phyloP scores from a whole-genome alignment of 345 rosid genomes.

The Abelmoschus esculentus region DNA sequence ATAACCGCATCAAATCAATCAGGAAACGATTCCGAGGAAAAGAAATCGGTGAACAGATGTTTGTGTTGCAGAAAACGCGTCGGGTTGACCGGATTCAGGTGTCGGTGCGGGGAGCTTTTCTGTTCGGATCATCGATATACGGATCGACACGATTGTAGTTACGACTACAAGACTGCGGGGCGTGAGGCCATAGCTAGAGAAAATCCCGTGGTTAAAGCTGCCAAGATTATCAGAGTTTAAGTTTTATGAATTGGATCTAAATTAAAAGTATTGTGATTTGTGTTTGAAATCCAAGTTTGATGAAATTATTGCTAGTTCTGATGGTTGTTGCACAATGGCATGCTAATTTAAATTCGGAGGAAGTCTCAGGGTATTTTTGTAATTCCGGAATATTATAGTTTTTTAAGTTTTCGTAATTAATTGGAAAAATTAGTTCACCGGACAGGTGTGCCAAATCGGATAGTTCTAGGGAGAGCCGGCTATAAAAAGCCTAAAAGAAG shows the following conservation, averaged over 20 bases:
- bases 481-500: too few relatives aligned
- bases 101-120: slow-evolving; percentile 92
- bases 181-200: slow-evolving; percentile 90
- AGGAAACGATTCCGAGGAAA: slow-evolving; percentile 29
- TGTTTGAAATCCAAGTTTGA: background rate
- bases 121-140: slow-evolving; percentile 93
- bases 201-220: slow-evolving; percentile 93
- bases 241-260: background rate
- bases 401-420: background rate
- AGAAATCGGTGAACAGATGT: slow-evolving; percentile 69
- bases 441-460: background rate
- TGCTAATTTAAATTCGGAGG: slow-evolving; percentile 19
- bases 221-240: slow-evolving; percentile 87
- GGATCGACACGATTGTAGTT: slow-evolving; percentile 90
- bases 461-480: too few relatives aligned
- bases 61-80: slow-evolving; percentile 79
- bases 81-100: slow-evolving; percentile 93
- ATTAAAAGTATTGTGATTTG: slow-evolving; percentile 19
- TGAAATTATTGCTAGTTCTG: background rate
- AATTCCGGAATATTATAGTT: background rate
- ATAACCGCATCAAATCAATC: slow-evolving; percentile 15
- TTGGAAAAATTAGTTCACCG: background rate
- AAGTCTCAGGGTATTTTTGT: background rate
- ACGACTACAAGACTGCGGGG: slow-evolving; percentile 84
- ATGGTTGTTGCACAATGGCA: slow-evolving; percentile 15